Conservation (phyloP, 1,139 yeast genomes). For the Saccharomycopsis crataegensis region DNA sequence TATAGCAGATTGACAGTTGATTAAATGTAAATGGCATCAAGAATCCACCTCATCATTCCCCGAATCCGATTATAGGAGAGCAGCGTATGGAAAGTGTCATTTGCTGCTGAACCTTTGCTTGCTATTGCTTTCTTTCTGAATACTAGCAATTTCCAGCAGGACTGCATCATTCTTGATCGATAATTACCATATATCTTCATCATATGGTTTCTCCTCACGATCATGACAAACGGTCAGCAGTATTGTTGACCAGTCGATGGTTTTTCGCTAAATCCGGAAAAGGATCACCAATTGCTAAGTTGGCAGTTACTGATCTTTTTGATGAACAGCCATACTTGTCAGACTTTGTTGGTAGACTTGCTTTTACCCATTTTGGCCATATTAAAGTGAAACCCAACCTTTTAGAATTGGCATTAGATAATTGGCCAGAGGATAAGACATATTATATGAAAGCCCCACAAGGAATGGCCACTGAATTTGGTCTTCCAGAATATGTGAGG, state of each 20-base stretch:
- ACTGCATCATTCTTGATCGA: no score
- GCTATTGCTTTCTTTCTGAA: no score
- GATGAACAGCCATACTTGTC: neutral
- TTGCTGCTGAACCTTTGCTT: no score
- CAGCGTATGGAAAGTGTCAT: no score
- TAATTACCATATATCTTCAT: no score
- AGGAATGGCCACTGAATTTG: neutral
- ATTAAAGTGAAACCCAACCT: neutral
- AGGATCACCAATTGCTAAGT: neutral
- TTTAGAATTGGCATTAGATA: neutral
- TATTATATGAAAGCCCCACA: neutral
- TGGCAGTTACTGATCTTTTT: neutral
- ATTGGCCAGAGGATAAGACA: neutral
- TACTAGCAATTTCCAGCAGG: no score
- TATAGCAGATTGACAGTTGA: no score
- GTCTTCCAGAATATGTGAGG: neutral
- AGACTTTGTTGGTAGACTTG: neutral
- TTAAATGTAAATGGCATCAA: no score
- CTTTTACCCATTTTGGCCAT: neutral
- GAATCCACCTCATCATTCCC: no score
- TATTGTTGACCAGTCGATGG: neutral
- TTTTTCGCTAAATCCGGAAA: conserved; percentile 5
- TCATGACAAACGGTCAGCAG: no score
- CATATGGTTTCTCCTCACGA: no score
- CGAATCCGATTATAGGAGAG: no score